These are phyloP conservation scores for Diaporthe citri DNA, from an alignment of 2,329 filamentous ascomycete genomes.

Conservation along the genomic window DNA sequence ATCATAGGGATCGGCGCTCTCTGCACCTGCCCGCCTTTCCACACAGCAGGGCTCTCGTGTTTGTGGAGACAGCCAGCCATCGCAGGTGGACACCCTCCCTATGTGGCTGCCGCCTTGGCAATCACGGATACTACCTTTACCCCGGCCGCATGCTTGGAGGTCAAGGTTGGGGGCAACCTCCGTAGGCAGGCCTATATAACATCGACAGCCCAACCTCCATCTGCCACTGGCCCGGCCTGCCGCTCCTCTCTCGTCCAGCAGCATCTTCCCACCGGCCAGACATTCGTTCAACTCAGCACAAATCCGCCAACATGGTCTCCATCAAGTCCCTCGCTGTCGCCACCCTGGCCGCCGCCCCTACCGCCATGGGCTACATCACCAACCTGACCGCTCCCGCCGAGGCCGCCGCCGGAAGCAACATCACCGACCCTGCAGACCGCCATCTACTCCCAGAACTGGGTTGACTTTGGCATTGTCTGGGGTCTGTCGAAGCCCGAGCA, in stretches of 20 bases:
- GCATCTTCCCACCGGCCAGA: conserved; percentile 12
- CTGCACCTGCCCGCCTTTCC: conserved; percentile 9
- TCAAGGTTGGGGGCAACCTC: not conserved
- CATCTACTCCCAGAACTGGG: conserved; percentile 52
- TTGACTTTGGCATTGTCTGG: conserved; percentile 51
- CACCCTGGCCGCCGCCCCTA: conserved; percentile 43
- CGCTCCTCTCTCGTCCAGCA: conserved; percentile 10
- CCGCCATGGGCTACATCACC: conserved; percentile 45
- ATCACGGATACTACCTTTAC: conserved; percentile 10
- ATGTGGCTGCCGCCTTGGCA: conserved; percentile 24
- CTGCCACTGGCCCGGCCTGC: not conserved
- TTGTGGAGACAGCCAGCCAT: conserved; percentile 1
- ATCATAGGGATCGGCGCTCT: conserved; percentile 20
- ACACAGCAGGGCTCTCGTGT: conserved; percentile 4
- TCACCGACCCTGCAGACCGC: conserved; percentile 47
- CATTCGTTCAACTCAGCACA: not conserved
- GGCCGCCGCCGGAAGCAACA: conserved; percentile 44
- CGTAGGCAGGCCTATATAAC: not conserved
- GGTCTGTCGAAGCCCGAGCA: conserved; percentile 42
- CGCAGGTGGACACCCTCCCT: conserved; percentile 1
- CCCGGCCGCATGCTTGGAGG: conserved; percentile 1
- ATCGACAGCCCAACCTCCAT: not conserved
- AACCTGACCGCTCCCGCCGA: conserved; percentile 43
- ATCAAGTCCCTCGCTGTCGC: conserved; percentile 41
- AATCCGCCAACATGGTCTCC: conserved; percentile 36